Evolutionary conservation across 2,329 filamentous ascomycete genomes (phyloP), one percentile per base, ranked within the genome.

Genomic region (Penicillium sp.): DNA sequence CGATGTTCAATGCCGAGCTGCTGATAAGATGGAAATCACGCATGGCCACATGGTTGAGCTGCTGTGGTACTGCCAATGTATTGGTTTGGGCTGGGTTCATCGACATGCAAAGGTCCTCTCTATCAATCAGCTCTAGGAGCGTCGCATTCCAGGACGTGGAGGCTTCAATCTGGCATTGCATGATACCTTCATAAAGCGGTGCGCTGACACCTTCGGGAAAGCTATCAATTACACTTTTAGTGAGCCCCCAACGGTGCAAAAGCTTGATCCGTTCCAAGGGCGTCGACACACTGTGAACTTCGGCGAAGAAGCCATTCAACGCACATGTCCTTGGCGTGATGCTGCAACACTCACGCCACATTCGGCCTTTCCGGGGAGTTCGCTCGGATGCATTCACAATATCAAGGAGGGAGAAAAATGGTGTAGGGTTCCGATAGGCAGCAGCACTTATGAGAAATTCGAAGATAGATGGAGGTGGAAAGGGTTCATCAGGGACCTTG

Each of bases 131-230:
- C 50, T 86, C 81, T 13, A 97, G 80, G 6, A 96, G 76, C 1
- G 84, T 81, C 39, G 81, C 80, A 13, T 83, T 80, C 91, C 93
- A 97, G 1, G 81, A 83, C 0, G 86, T 82, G 9, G 91, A 90
- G 16, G 93, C 93, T 56, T 85, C 83, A n/a, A 85, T 83, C 70
- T 96, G 92, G 61, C 90, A 96, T 59, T 85, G 81, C n/a, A 87
- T 83, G 38, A 97, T 91, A 5, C 88, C 86, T 74, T 97, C 92
- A 67, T 88, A 87, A 13, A 97, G 78, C 0, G 90, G 88, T 2
- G 87, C 84, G 50, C 89, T 82, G n/a, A 97, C 80, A 26, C 90
- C 86, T 71, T 96, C 91, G 1, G 94, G 93, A 1, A 97, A 77
- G 0, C 89, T 91, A 59, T 96, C 90, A 14, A 97, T 80, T 45